Percentiles rank a stretch among this genome's conserved stretches.
phyloP scores from a whole-genome alignment of 768 basidiomycete species.

The Kwoniella dejecticola region DNA sequence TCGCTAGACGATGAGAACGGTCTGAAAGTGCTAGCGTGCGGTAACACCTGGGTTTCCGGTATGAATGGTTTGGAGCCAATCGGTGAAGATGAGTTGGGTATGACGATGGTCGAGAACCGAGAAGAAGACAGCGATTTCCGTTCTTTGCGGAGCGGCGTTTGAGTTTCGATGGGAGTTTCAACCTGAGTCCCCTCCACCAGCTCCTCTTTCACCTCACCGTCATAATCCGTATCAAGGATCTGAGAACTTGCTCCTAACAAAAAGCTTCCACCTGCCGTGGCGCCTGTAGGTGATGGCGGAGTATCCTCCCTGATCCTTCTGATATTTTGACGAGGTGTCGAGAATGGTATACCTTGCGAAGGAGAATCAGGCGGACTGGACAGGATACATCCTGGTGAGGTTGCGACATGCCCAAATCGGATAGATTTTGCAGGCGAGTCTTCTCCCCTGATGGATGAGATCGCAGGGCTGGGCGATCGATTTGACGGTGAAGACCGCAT shows the following conservation, averaged over 20 bases:
- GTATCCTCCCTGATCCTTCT: conserved; percentile 4
- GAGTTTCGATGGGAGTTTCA: not conserved
- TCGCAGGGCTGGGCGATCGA: conserved; percentile 39
- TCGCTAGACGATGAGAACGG: conserved; percentile 25
- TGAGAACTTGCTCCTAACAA: conserved; percentile 12
- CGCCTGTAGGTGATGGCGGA: conserved; percentile 24
- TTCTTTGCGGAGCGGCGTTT: conserved; percentile 7
- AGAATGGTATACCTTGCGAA: conserved; percentile 3
- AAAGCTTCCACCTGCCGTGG: conserved; percentile 3
- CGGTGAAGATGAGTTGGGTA: conserved; percentile 27
- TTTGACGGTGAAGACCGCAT: conserved; percentile 21
- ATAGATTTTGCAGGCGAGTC: conserved; percentile 20
- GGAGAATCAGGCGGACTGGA: conserved; percentile 30
- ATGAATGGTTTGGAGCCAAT: not conserved
- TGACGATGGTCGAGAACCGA: conserved; percentile 10
- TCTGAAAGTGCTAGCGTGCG: not conserved
- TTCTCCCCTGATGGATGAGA: conserved; percentile 25
- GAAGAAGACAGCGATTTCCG: conserved; percentile 13
- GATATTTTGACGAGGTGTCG: conserved; percentile 10
- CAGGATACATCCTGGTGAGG: conserved; percentile 14
- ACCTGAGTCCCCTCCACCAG: not conserved
- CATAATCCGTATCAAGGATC: not conserved
- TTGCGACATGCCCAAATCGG: conserved; percentile 7
- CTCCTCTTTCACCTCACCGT: not conserved
- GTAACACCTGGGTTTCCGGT: not conserved